phyloP scores from a whole-genome alignment of 108 stramenopile genomes.

The Stephanodiscus minutulus region DNA sequence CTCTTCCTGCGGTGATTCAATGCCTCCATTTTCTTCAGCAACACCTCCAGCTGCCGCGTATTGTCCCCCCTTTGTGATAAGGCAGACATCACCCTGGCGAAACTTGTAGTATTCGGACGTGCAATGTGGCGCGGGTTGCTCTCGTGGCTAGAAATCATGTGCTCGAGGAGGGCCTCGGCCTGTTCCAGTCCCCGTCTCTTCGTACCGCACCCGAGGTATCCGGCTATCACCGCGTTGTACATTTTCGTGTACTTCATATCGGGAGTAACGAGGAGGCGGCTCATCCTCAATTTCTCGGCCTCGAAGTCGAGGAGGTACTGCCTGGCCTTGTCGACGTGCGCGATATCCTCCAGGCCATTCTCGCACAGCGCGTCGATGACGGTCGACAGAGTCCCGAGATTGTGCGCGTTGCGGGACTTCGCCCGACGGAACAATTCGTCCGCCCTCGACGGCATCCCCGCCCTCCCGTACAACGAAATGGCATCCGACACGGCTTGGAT shows the following conservation, averaged over 20 bases:
- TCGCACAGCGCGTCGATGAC: slow-evolving; percentile 25
- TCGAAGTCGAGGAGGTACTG: slow-evolving; percentile 41
- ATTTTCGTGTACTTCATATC: slow-evolving; percentile 40
- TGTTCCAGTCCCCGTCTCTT: slow-evolving; percentile 19
- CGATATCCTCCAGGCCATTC: slow-evolving; percentile 21
- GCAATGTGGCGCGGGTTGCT: slow-evolving; percentile 39
- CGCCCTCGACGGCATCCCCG: slow-evolving; percentile 25
- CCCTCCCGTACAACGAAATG: slow-evolving; percentile 36
- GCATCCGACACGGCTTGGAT: slow-evolving; percentile 26
- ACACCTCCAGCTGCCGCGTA: slow-evolving; percentile 19
- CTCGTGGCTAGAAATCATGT: slow-evolving; percentile 41
- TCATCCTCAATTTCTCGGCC: slow-evolving; percentile 26
- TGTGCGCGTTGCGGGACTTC: slow-evolving; percentile 26
- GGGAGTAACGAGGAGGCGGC: slow-evolving; percentile 7
- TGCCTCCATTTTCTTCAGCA: slow-evolving; percentile 42
- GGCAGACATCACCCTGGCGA: slow-evolving; percentile 38
- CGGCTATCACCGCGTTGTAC: slow-evolving; percentile 44
- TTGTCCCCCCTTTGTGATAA: slow-evolving; percentile 25
- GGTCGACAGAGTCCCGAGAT: slow-evolving; percentile 18
- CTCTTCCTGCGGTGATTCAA: slow-evolving; percentile 22
- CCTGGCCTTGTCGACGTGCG: slow-evolving; percentile 28
- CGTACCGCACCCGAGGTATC: slow-evolving; percentile 24
- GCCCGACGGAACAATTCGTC: slow-evolving; percentile 32
- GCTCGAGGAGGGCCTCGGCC: slow-evolving; percentile 23
- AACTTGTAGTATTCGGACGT: slow-evolving; percentile 43